Evolutionary conservation across 139 green algal species (phyloP).

Genomic region (Tetraselmis striata): DNA sequence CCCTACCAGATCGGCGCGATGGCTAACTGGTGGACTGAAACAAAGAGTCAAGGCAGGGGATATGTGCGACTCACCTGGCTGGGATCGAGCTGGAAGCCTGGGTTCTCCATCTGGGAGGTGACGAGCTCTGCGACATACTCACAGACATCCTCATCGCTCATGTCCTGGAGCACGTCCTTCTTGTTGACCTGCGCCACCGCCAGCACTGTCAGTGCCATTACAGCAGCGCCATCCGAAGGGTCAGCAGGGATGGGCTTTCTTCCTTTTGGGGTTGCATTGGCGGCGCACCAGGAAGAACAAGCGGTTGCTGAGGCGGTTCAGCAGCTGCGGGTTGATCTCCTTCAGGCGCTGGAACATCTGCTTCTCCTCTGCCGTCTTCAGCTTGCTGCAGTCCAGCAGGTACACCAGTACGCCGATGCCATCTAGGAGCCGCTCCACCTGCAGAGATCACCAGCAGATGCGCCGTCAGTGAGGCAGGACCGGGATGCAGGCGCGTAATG

Average conservation of each 20-base stretch:
- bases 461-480: neutral
- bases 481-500: neutral
- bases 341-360: constrained; percentile 11
- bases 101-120: constrained; percentile 22
- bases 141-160: constrained; percentile 45
- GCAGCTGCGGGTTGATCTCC: constrained; percentile 57
- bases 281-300: constrained; percentile 50
- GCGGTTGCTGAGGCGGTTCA: constrained; percentile 41
- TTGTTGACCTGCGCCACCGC: constrained; percentile 37
- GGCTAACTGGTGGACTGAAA: neutral
- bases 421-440: constrained; percentile 69
- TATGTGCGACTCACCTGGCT: constrained; percentile 38
- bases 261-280: no score
- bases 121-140: constrained; percentile 38
- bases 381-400: constrained; percentile 76
- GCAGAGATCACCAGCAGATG: neutral
- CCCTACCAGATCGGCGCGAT: neutral
- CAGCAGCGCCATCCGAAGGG: no score
- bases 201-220: neutral
- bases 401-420: constrained; percentile 59
- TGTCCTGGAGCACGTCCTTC: constrained; percentile 35
- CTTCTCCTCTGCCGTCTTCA: constrained; percentile 47
- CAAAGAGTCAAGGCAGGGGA: neutral
- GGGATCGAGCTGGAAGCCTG: constrained; percentile 32
- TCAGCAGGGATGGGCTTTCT: no score